phyloP scores from a whole-genome alignment of 345 rosid species.

The Eutrema yunnanense region DNA sequence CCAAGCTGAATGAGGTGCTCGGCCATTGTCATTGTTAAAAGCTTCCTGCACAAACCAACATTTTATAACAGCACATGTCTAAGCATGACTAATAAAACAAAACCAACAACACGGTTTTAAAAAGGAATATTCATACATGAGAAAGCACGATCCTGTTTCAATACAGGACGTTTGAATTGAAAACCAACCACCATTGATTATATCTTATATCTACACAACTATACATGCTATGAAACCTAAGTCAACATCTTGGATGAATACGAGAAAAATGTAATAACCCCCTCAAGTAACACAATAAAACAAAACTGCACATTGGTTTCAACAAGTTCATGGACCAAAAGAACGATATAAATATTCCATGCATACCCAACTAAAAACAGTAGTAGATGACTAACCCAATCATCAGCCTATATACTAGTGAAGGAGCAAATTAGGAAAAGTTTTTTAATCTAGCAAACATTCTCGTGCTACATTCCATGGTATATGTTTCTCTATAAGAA shows the following conservation, averaged over 20 bases:
- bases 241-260: not conserved
- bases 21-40: constrained; percentile 77
- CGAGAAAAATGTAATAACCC: not conserved
- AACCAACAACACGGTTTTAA: not conserved
- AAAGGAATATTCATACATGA: constrained; percentile 2
- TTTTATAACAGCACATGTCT: not conserved
- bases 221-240: not conserved
- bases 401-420: not conserved
- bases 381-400: not conserved
- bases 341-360: not conserved
- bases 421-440: not conserved
- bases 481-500: not conserved
- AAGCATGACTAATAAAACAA: not conserved
- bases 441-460: not conserved
- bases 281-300: not conserved
- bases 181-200: not conserved
- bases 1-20: constrained; percentile 96
- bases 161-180: not conserved
- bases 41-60: constrained; percentile 63
- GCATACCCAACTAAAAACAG: constrained; percentile 13
- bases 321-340: not conserved
- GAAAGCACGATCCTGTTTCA: not conserved
- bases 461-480: not conserved
- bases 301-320: not conserved
- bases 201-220: not conserved